Conservation (phyloP, 2,329 filamentous ascomycete genomes). For the Leptographium radiaticola region DNA sequence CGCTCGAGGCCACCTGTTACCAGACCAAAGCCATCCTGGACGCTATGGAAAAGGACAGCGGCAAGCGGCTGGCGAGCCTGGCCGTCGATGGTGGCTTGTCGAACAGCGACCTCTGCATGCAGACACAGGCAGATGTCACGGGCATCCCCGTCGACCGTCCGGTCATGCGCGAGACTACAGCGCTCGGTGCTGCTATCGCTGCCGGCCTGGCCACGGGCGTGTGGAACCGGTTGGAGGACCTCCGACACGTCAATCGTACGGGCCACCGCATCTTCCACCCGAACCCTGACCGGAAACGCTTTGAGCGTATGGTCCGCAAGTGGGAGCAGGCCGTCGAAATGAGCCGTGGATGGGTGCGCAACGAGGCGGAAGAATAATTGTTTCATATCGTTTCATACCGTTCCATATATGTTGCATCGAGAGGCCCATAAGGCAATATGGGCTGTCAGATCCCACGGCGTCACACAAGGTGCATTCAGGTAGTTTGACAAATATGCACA, state of each 20-base stretch:
- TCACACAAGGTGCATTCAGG: not conserved
- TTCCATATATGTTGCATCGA: no score
- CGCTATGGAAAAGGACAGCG: conserved; percentile 80
- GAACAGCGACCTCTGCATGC: conserved; percentile 82
- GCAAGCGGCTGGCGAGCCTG: conserved; percentile 59
- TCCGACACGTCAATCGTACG: conserved; percentile 58
- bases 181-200: conserved; percentile 77
- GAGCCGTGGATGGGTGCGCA: conserved; percentile 39
- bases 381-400: no score
- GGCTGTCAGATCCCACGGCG: no score
- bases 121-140: conserved; percentile 77
- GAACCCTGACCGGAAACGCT: conserved; percentile 32
- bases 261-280: conserved; percentile 61
- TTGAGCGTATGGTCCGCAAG: conserved; percentile 32
- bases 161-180: conserved; percentile 81
- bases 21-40: conserved; percentile 90
- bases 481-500: not conserved
- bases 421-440: no score
- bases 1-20: conserved; percentile 82
- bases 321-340: conserved; percentile 48
- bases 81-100: conserved; percentile 85
- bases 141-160: conserved; percentile 73
- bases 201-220: conserved; percentile 73
- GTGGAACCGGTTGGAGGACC: conserved; percentile 63
- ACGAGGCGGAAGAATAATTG: conserved; percentile 5